phyloP scores from a whole-genome alignment of 352 stramenopile species.

The Blastocystis sp. region DNA sequence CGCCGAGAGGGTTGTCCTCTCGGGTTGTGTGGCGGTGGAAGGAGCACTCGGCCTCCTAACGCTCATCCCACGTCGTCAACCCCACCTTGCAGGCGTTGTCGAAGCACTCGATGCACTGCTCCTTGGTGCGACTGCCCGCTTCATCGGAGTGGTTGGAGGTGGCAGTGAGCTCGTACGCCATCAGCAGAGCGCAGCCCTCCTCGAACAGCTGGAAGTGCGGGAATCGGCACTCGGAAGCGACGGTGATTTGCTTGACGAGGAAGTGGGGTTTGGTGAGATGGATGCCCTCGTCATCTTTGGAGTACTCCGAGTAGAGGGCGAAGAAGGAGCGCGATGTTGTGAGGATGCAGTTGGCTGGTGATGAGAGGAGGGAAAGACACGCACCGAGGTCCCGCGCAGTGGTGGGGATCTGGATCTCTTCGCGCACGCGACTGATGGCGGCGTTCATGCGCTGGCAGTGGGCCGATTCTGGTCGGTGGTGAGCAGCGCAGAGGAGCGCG shows the following conservation, averaged over 20 bases:
- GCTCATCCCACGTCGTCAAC: not conserved
- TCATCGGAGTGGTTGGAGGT: not conserved
- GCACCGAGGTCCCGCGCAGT: not conserved
- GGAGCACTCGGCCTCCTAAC: not conserved
- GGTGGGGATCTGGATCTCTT: not conserved
- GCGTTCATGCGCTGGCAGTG: not conserved
- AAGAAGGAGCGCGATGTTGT: not conserved
- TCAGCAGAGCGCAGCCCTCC: not conserved
- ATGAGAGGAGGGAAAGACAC: not conserved
- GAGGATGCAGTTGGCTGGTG: conserved; percentile 18
- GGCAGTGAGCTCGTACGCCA: conserved; percentile 6
- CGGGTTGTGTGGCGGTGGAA: not conserved
- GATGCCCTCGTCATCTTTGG: conserved; percentile 8
- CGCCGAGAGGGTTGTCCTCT: not conserved
- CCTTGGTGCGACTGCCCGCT: not conserved
- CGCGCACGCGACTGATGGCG: not conserved
- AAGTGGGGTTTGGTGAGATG: not conserved
- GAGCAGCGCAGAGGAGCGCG: not conserved
- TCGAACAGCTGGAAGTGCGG: conserved; percentile 21
- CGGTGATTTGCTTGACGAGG: not conserved
- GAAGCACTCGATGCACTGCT: not conserved
- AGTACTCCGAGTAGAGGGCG: not conserved
- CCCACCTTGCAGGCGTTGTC: not conserved
- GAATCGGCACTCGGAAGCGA: not conserved
- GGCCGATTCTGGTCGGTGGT: not conserved